Base-by-base conservation (phyloP, 2,329 filamentous ascomycete species). In the Fusarium chlamydosporum region DNA sequence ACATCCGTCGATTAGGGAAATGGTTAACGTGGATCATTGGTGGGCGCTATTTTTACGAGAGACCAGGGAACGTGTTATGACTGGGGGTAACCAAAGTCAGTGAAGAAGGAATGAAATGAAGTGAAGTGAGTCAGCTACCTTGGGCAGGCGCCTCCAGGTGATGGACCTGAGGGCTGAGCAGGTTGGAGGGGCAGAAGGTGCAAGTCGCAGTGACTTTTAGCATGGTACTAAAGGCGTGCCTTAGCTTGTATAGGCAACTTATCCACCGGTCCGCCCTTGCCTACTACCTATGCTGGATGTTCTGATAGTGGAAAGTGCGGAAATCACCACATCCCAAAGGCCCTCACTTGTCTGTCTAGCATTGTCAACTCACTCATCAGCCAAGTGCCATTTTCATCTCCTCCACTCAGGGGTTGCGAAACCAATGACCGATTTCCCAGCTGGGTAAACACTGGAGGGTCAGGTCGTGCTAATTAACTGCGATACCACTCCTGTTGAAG, bases 371-470 rank as follows among this genome's bases (percentile, higher is more conserved):
- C 38, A 46, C 48, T 47, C 48, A 54, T 69, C 61, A 65, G 46
- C 52, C 60, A 53, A 54, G 47, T 51, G 50, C 43, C 35, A 23
- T 42, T 48, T 29, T 51, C 37, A 38, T 68, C 23, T 55, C 56
- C 51, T 69, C 65, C 66, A 67, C 56, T 63, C 47, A 70, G 56
- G 61, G 66, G 61, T 54, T 53, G 45, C 38, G 38, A 47, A 59
- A 42, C 33, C 42, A 43, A 51, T 50, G 33, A 60, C 53, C 43
- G 31, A 48, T 63, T 67, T 59, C 67, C 50, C 52, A 47, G 37
- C 37, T 59, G 27, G 61, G 61, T 55, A 65, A 65, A 47, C 31
- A 26, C 40, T 26, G 12, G 46, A 50, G 41, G 35, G 62, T 41
- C 45, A 53, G 48, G 41, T 37, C 34, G 59, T 45, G 52, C 41